Conservation (phyloP, 148 eudicot species). For the Chenopodium suecicum region DNA sequence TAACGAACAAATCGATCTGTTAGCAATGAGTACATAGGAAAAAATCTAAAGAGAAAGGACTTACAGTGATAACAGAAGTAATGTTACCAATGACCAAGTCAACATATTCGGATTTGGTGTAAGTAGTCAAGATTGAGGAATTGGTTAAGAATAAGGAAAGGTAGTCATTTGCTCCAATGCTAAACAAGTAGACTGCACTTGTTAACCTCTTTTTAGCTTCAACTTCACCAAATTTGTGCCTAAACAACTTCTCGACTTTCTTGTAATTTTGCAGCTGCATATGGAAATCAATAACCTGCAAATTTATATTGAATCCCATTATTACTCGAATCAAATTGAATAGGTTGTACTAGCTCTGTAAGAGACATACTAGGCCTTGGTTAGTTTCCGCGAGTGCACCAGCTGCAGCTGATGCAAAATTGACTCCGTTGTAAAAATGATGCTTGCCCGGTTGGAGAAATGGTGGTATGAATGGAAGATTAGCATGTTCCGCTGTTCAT, state of each 20-base stretch:
- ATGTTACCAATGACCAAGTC: slow-evolving; percentile 32
- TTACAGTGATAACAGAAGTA: slow-evolving; percentile 26
- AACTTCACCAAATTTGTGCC: slow-evolving; percentile 24
- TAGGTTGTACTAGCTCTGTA: too few species aligned
- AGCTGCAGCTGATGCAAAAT: slow-evolving; percentile 72
- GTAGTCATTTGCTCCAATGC: slow-evolving; percentile 50
- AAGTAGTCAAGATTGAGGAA: slow-evolving; percentile 20
- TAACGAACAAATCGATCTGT: too few species aligned
- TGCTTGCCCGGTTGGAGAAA: slow-evolving; percentile 41
- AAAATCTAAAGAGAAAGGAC: neutral
- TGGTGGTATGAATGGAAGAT: slow-evolving; percentile 51
- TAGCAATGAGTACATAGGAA: too few species aligned
- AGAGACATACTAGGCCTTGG: slow-evolving; percentile 38
- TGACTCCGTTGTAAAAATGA: slow-evolving; percentile 35
- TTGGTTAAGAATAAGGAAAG: slow-evolving; percentile 15
- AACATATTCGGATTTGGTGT: slow-evolving; percentile 21
- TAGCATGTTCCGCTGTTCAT: slow-evolving; percentile 46
- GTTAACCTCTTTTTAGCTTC: slow-evolving; percentile 23
- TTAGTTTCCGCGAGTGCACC: slow-evolving; percentile 53
- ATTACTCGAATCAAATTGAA: neutral
- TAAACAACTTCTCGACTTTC: slow-evolving; percentile 20
- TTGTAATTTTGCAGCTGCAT: slow-evolving; percentile 39
- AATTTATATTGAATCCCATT: neutral
- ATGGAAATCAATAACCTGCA: slow-evolving; percentile 43
- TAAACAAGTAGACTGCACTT: slow-evolving; percentile 45